These are phyloP conservation scores for Rhizoclosmatium globosum DNA, from an alignment of 192 early-diverging fungal genomes.

Conservation along the genomic window DNA sequence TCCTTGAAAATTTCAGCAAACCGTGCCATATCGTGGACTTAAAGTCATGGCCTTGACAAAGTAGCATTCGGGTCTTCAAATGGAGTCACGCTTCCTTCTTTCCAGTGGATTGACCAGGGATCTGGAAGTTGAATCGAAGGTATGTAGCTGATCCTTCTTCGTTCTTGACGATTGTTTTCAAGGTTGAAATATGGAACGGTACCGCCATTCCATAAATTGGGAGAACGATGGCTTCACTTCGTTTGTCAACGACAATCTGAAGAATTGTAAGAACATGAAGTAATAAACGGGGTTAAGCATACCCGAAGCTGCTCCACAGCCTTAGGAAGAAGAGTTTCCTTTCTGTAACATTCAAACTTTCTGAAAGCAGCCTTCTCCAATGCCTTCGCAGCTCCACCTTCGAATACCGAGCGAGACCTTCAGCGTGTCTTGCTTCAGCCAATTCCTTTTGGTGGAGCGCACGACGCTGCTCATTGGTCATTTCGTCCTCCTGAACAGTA, in stretches of 20 bases:
- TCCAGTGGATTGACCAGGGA: conserved; percentile 89
- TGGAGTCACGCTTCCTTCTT: conserved; percentile 87
- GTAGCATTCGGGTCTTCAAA: conserved; percentile 88
- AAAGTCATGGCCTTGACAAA: conserved; percentile 92
- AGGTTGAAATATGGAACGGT: conserved; percentile 96
- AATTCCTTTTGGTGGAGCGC: conserved; percentile 91
- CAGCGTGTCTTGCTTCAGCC: conserved; percentile 73
- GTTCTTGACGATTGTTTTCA: conserved; percentile 93
- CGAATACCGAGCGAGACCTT: conserved; percentile 83
- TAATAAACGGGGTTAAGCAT: conserved; percentile 17
- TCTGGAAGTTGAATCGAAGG: conserved; percentile 94
- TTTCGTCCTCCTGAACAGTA: conserved; percentile 71
- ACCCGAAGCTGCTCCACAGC: conserved; percentile 76
- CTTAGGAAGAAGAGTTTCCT: conserved; percentile 86
- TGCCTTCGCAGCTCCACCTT: conserved; percentile 61
- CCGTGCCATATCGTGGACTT: conserved; percentile 83
- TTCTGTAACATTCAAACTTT: conserved; percentile 96
- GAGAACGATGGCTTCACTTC: conserved; percentile 86
- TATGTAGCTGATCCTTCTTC: conserved; percentile 93
- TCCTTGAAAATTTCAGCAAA: conserved; percentile 86
- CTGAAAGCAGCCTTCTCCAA: conserved; percentile 79
- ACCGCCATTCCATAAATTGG: conserved; percentile 97
- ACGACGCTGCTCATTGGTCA: conserved; percentile 73
- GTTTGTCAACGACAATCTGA: conserved; percentile 90
- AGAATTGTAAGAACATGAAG: conserved; percentile 23